Evolutionary conservation across 129 eudicot species (phyloP), one percentile per base, ranked within the genome.

Genomic region (Pittosporum tobira): DNA sequence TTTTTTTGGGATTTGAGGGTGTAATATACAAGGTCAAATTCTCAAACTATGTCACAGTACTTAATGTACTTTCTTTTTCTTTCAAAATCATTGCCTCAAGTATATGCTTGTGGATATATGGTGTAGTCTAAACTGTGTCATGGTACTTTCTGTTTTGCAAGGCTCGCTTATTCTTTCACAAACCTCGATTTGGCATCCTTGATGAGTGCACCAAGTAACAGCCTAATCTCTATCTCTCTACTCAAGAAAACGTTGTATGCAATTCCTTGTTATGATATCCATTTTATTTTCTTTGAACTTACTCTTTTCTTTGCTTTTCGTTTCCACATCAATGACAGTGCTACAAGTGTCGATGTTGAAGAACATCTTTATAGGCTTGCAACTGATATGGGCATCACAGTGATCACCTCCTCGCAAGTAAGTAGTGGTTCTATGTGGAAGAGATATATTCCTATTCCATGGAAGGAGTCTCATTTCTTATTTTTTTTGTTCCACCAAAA

Each of bases 131-230:
- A 61, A 46, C 7, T 25, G 1, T 49, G 47, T 28, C 59, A 20
- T 52, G 57, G 19, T 48, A 25, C 1, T 49, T 63, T 40, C 42
- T 64, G 24, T 79, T 59, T 52, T 70, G 9, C 74, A 61, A 86
- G 98, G 99, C 99, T 57, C 96, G 98, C n/a, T 72, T 91, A 48
- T 91, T 91, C 81, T 91, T 91, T 61, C 99, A 91, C 83, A 91
- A 87, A 64, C 99, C 99, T 66, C 81, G 63, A 53, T 91, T 83
- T 66, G 99, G 84, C 18, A 70, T 87, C 83, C 99, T 91, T 38
- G 96, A 91, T 54, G 99, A 91, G 67, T 91, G 98, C 81, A 91
- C 99, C 82, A 87, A 91, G 99, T 91, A 86, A 25, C 25, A 30
- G 48, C 11, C 44, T 25, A 24, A 13, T 37, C 0, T 26, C 23